These are phyloP conservation scores for Pseudozyma sp. DNA, from an alignment of 1,284 basidiomycete species.

Conservation along the genomic window DNA sequence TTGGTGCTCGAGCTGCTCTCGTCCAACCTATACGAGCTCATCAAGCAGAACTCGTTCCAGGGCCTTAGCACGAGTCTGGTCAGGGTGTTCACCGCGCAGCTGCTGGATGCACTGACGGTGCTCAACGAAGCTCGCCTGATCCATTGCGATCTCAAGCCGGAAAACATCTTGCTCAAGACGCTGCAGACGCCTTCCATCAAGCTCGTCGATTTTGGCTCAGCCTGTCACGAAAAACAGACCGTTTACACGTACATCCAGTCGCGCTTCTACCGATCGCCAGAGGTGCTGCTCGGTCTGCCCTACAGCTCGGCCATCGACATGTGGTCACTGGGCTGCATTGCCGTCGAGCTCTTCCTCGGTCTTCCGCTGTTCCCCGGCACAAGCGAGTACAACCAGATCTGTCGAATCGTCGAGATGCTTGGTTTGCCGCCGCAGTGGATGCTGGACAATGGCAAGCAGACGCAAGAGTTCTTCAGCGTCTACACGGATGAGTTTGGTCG, in stretches of 20 bases:
- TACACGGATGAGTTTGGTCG: conserved; percentile 84
- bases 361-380: conserved; percentile 97
- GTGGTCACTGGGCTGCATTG: conserved; percentile 96
- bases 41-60: conserved; percentile 99
- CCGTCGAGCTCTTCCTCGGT: conserved; percentile 96
- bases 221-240: conserved; percentile 97
- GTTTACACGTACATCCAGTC: conserved; percentile 99
- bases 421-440: conserved; percentile 91
- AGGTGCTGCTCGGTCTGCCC: conserved; percentile 92
- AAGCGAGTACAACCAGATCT: conserved; percentile 98
- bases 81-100: conserved; percentile 95
- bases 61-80: conserved; percentile 95
- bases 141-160: conserved; percentile 94
- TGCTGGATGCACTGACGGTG: conserved; percentile 90
- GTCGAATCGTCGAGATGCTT: conserved; percentile 96
- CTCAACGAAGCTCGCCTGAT: conserved; percentile 95
- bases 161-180: conserved; percentile 63
- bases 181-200: conserved; percentile 98
- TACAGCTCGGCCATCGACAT: conserved; percentile 95
- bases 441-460: conserved; percentile 96
- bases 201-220: conserved; percentile 98
- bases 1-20: conserved; percentile 97
- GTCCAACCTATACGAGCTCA: conserved; percentile 97
- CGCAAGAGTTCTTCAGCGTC: conserved; percentile 88
- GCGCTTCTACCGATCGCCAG: conserved; percentile 96